Percentiles rank a stretch among this genome's conserved stretches.
Evolutionary conservation across 164 flowering plant species (phyloP).

Genomic region (Echeveria elegans): DNA sequence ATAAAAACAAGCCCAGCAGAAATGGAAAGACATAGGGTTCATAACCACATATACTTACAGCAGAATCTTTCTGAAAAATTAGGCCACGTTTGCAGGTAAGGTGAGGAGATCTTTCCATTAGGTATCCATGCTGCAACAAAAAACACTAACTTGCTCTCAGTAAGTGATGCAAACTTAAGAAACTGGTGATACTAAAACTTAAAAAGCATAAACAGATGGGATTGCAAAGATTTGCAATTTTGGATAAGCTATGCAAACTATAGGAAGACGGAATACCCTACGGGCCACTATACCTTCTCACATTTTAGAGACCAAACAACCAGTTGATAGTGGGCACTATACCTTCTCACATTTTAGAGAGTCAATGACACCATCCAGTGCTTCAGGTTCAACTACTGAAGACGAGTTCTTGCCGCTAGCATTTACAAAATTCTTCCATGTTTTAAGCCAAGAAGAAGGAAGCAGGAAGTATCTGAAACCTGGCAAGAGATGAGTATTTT

Average conservation of each 20-base stretch:
- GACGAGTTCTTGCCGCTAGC: slow-evolving; percentile 55
- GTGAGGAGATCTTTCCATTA: slow-evolving; percentile 68
- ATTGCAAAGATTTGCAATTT: background rate
- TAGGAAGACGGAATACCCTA: background rate
- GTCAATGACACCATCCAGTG: slow-evolving; percentile 41
- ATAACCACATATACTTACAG: slow-evolving; percentile 40
- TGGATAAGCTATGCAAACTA: background rate
- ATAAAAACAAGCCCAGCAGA: background rate
- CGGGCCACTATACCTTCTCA: slow-evolving; percentile 35
- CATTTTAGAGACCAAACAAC: slow-evolving; percentile 51
- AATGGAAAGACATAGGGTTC: background rate
- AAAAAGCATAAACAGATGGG: background rate
- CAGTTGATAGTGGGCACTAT: background rate
- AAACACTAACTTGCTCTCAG: background rate
- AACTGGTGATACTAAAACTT: background rate
- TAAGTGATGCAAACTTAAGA: background rate
- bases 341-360: slow-evolving; percentile 67
- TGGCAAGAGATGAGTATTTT: slow-evolving; percentile 44
- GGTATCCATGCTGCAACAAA: slow-evolving; percentile 52
- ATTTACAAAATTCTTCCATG: slow-evolving; percentile 68
- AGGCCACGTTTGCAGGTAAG: slow-evolving; percentile 58
- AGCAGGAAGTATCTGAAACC: slow-evolving; percentile 62
- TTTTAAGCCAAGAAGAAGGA: slow-evolving; percentile 79
- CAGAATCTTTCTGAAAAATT: slow-evolving; percentile 43
- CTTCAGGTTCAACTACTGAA: slow-evolving; percentile 56